Percentiles rank a stretch among this genome's conserved stretches.
Evolutionary conservation across 768 basidiomycete genomes (phyloP).

Genomic region (Auricularia sp.): DNA sequence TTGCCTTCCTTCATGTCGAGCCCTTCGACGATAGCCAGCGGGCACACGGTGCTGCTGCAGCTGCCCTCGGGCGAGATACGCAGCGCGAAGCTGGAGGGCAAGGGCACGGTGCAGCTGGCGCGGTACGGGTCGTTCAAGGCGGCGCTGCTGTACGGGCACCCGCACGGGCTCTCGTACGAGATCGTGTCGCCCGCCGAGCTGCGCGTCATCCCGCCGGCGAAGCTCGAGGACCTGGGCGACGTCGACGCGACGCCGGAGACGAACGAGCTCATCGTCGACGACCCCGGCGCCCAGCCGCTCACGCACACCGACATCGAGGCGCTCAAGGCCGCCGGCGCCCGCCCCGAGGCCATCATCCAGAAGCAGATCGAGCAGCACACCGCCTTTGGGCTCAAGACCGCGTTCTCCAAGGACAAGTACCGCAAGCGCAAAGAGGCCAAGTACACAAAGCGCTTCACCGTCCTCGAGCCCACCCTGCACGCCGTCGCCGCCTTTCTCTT

Average conservation of each 20-base stretch:
- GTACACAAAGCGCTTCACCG: slow-evolving; percentile 45
- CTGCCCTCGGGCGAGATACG: slow-evolving; percentile 74
- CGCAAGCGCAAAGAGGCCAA: slow-evolving; percentile 94
- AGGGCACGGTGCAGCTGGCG: slow-evolving; percentile 59
- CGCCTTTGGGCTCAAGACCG: slow-evolving; percentile 88
- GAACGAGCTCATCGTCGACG: slow-evolving; percentile 91
- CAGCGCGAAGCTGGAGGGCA: slow-evolving; percentile 59
- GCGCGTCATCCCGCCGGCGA: slow-evolving; percentile 47
- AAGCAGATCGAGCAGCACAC: slow-evolving; percentile 89
- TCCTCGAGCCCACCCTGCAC: slow-evolving; percentile 76
- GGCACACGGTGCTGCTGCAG: slow-evolving; percentile 69
- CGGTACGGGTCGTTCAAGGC: slow-evolving; percentile 76
- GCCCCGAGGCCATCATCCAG: slow-evolving; percentile 91
- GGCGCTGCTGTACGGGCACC: slow-evolving; percentile 67
- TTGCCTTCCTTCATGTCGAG: background rate
- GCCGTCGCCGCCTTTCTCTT: slow-evolving; percentile 89
- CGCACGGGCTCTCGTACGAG: slow-evolving; percentile 85
- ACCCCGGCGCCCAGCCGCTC: slow-evolving; percentile 71
- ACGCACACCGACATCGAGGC: slow-evolving; percentile 75
- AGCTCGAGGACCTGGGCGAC: slow-evolving; percentile 53
- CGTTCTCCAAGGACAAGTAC: slow-evolving; percentile 98
- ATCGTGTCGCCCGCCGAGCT: slow-evolving; percentile 58
- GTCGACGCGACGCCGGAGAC: slow-evolving; percentile 94
- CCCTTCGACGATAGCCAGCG: slow-evolving; percentile 37
- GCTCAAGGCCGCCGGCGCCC: slow-evolving; percentile 71